Percentiles rank a stretch among this genome's conserved stretches.
These are phyloP conservation scores for Aspergillus quadrilineatus DNA, from an alignment of 2,329 filamentous ascomycete species.

Conservation along the genomic window DNA sequence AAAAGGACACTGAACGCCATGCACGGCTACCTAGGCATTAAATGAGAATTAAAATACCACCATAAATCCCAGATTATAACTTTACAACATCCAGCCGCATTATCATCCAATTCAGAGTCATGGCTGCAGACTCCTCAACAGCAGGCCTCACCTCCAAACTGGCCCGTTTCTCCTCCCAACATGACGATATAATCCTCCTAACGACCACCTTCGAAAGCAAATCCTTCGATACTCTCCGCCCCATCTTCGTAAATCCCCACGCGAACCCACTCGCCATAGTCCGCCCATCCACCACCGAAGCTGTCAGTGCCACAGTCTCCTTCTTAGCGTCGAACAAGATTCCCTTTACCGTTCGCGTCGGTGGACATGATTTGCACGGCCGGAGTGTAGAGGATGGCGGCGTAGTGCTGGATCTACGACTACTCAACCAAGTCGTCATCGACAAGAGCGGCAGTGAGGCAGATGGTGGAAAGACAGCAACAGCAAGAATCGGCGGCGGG, in stretches of 20 bases:
- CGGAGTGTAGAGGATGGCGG: conserved; percentile 7
- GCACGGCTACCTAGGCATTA: too few relatives aligned
- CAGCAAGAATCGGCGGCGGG: conserved; percentile 12
- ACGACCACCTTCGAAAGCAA: neutral
- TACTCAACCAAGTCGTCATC: conserved; percentile 11
- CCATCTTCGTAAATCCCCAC: neutral
- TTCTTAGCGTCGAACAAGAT: neutral
- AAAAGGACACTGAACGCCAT: too few relatives aligned
- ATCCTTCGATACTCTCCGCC: neutral
- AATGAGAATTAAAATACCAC: too few relatives aligned
- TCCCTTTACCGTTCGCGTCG: conserved; percentile 17
- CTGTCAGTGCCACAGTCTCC: neutral
- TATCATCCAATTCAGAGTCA: too few relatives aligned
- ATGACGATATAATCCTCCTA: neutral
- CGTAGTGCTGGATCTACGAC: conserved; percentile 19
- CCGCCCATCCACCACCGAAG: neutral
- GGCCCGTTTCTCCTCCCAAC: neutral
- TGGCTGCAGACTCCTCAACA: neutral
- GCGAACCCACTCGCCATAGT: neutral
- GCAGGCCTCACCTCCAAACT: neutral
- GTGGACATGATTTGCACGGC: conserved; percentile 22
- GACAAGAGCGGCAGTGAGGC: neutral
- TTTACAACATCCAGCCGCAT: too few relatives aligned
- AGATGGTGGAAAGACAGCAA: too few relatives aligned
- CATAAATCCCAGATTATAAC: too few relatives aligned